Conservation (phyloP, 192 early-diverging fungal species). For the Gryganskiella cystojenkinii region DNA sequence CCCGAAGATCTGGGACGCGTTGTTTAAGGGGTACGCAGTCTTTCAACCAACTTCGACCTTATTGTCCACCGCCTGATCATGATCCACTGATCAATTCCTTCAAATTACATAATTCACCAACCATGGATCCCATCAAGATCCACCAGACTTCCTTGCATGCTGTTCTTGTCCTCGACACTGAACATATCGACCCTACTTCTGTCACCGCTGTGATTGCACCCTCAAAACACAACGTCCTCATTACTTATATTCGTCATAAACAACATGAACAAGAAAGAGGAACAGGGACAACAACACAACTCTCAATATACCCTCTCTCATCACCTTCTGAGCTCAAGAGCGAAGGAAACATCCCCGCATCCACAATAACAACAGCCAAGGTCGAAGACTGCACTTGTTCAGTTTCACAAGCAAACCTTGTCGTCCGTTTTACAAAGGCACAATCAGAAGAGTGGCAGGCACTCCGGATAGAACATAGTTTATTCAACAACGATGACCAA, state of each 20-base stretch:
- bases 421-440: slow-evolving; percentile 20
- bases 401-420: slow-evolving; percentile 18
- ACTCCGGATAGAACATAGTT: background rate
- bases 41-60: too few species aligned
- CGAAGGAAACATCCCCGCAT: background rate
- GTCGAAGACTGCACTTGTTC: slow-evolving; percentile 17
- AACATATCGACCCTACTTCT: slow-evolving; percentile 17
- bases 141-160: slow-evolving; percentile 42
- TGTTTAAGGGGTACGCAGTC: too few species aligned
- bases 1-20: too few species aligned
- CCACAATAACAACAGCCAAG: background rate
- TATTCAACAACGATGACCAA: background rate
- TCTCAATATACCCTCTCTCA: background rate
- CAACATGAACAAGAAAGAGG: too few species aligned
- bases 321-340: background rate
- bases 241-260: too few species aligned
- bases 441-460: slow-evolving; percentile 25
- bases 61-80: background rate
- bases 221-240: background rate
- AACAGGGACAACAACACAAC: background rate
- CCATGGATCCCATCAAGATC: slow-evolving; percentile 11
- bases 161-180: slow-evolving; percentile 19
- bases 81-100: background rate
- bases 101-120: background rate
- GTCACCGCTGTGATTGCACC: background rate